phyloP scores from a whole-genome alignment of 805 yeast species.

The Barnettozyma botsteinii region DNA sequence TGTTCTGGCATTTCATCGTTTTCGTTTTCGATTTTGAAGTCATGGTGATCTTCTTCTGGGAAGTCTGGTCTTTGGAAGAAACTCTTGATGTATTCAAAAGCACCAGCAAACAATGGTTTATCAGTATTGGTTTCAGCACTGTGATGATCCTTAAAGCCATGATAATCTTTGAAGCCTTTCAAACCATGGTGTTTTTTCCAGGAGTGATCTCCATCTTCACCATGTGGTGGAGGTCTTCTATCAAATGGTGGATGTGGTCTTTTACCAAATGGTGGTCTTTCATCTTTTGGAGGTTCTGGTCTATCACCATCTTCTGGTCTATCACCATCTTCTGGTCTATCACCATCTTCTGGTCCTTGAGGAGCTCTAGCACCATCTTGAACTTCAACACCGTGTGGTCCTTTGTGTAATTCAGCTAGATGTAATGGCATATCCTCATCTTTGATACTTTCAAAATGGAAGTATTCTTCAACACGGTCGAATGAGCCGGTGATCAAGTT shows the following conservation, averaged over 20 bases:
- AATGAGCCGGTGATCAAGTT: conserved; percentile 1
- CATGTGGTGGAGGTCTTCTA: not conserved
- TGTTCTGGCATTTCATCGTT: not conserved
- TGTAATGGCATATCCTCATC: no score
- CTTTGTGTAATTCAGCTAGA: no score
- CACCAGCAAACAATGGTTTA: not conserved
- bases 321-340: not conserved
- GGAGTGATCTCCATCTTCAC: not conserved
- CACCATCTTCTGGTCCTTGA: not conserved
- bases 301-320: not conserved
- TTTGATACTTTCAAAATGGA: conserved; percentile 3
- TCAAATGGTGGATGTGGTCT: not conserved
- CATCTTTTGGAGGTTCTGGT: not conserved
- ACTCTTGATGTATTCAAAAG: not conserved
- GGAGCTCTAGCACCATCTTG: not conserved
- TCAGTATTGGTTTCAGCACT: no score
- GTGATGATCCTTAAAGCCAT: not conserved
- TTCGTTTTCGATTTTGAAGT: not conserved
- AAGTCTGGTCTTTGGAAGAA: not conserved
- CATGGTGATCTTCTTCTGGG: not conserved
- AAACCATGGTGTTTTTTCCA: no score
- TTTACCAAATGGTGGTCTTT: not conserved
- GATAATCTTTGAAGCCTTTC: conserved; percentile 1
- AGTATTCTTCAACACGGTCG: conserved; percentile 1
- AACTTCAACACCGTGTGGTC: not conserved